Percentiles rank a stretch among this genome's conserved stretches.
phyloP scores from a whole-genome alignment of 371 early-diverging fungal species.

The Rhizopus arrhizus region DNA sequence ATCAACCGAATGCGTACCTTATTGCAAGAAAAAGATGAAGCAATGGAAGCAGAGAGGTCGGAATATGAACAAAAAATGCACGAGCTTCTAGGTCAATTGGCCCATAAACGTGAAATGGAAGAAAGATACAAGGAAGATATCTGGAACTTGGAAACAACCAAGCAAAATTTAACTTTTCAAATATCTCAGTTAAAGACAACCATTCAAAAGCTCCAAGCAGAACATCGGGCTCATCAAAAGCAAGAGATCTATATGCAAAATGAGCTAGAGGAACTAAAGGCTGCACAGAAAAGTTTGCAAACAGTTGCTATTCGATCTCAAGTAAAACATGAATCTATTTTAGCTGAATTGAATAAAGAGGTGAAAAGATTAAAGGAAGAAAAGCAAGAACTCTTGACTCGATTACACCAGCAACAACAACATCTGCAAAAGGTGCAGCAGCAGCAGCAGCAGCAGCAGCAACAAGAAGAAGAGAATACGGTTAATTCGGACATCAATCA shows the following conservation, averaged over 20 bases:
- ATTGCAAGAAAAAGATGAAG: slow-evolving; percentile 55
- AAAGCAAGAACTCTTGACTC: slow-evolving; percentile 13
- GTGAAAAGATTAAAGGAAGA: slow-evolving; percentile 23
- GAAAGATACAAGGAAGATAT: slow-evolving; percentile 42
- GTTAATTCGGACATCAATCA: too few relatives aligned
- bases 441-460: too few relatives aligned
- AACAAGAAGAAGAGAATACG: too few relatives aligned
- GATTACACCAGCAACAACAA: slow-evolving; percentile 8
- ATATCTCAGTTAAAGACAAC: slow-evolving; percentile 50
- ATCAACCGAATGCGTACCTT: slow-evolving; percentile 44
- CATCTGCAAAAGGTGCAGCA: too few relatives aligned
- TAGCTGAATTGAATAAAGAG: slow-evolving; percentile 19
- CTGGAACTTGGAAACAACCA: slow-evolving; percentile 42
- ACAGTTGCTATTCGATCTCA: slow-evolving; percentile 16
- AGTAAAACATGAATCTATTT: slow-evolving; percentile 27
- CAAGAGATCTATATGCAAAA: slow-evolving; percentile 51
- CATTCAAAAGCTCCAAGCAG: slow-evolving; percentile 45
- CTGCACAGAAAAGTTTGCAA: slow-evolving; percentile 23
- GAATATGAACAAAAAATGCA: slow-evolving; percentile 61
- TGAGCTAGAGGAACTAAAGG: slow-evolving; percentile 38
- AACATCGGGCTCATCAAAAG: slow-evolving; percentile 52
- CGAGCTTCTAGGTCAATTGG: slow-evolving; percentile 51
- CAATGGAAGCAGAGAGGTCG: slow-evolving; percentile 55
- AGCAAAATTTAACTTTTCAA: slow-evolving; percentile 44
- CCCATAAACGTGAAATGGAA: slow-evolving; percentile 52